Conservation (phyloP, 345 rosid genomes). For the Gossypium bickii region DNA sequence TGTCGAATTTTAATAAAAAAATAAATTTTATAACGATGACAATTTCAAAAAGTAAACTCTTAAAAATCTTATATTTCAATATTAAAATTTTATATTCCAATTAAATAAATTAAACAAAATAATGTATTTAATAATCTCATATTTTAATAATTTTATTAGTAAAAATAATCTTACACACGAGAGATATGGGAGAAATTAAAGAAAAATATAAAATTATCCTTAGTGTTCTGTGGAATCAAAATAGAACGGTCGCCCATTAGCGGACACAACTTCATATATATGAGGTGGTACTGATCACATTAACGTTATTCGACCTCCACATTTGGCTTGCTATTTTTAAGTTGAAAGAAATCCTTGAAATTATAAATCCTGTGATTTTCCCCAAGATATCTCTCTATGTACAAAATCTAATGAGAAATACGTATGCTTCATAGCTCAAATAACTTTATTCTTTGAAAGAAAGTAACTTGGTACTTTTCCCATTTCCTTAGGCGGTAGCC, state of each 20-base stretch:
- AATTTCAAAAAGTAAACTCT: too few relatives aligned
- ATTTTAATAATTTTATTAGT: too few relatives aligned
- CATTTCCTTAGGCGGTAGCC: neutral
- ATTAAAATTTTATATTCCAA: too few relatives aligned
- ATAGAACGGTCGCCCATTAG: neutral
- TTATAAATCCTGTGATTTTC: neutral
- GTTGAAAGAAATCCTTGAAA: neutral
- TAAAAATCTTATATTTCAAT: too few relatives aligned
- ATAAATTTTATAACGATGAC: too few relatives aligned
- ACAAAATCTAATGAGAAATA: neutral
- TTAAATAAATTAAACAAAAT: too few relatives aligned
- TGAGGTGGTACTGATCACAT: neutral
- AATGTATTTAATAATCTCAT: too few relatives aligned
- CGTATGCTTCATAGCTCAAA: neutral
- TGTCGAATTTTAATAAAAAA: too few relatives aligned
- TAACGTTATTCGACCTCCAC: neutral
- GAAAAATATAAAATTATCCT: neutral
- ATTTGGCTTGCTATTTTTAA: neutral
- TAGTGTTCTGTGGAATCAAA: too few relatives aligned
- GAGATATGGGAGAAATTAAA: neutral
- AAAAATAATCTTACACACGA: too few relatives aligned
- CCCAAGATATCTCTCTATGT: neutral
- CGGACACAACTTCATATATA: slow-evolving; percentile 3
- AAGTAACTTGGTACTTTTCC: neutral
- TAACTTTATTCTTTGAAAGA: neutral